Conservation (phyloP, 108 stramenopile species). For the Nitzschia sp. region DNA sequence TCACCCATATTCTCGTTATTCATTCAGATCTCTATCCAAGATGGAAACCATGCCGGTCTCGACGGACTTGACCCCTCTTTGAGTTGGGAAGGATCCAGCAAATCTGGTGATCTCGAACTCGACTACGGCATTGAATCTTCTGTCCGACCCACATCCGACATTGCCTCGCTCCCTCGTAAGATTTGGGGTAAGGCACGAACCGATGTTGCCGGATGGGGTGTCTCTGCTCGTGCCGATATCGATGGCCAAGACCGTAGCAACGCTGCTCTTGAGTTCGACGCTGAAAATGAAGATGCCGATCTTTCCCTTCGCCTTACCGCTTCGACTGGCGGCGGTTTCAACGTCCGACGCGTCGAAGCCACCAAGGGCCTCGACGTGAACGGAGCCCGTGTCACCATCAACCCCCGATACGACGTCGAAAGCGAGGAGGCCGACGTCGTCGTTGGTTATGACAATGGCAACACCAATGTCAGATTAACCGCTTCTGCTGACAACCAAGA, state of each 20-base stretch:
- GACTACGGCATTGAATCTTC: conserved; percentile 80
- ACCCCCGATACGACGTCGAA: conserved; percentile 74
- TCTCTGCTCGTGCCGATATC: conserved; percentile 75
- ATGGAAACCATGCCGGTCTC: conserved; percentile 84
- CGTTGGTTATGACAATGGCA: conserved; percentile 72
- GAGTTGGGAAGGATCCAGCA: conserved; percentile 51
- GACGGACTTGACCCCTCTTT: conserved; percentile 83
- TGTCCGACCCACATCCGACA: conserved; percentile 75
- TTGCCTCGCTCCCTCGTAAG: conserved; percentile 81
- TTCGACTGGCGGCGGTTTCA: conserved; percentile 45
- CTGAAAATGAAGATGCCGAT: conserved; percentile 73
- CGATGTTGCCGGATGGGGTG: conserved; percentile 69
- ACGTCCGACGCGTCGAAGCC: conserved; percentile 57
- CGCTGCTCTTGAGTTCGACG: conserved; percentile 70
- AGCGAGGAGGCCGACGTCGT: conserved; percentile 71
- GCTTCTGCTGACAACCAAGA: conserved; percentile 71
- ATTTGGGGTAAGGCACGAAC: conserved; percentile 84
- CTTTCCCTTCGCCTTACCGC: conserved; percentile 49
- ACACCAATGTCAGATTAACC: conserved; percentile 65
- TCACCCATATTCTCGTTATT: not conserved
- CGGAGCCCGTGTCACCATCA: conserved; percentile 79
- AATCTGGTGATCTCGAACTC: conserved; percentile 50
- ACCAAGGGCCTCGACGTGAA: conserved; percentile 83
- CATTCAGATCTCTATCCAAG: conserved; percentile 76
- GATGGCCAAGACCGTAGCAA: conserved; percentile 43